Base-by-base conservation (phyloP, 352 stramenopile species). In the Pythium aquatile region DNA sequence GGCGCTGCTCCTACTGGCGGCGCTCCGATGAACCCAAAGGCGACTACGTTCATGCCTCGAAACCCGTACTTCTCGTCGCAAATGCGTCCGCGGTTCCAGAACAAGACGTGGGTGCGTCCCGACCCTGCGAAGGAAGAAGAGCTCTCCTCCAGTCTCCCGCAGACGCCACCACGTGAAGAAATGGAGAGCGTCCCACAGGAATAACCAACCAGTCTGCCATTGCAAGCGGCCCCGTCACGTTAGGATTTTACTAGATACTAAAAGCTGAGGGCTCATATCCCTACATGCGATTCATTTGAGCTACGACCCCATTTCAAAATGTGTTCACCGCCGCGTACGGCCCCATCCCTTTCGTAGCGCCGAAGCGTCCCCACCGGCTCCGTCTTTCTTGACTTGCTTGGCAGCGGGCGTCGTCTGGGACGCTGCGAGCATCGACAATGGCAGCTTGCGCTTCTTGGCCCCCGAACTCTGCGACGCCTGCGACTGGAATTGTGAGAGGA, bases 81-180 rank as follows among this genome's bases (percentile, higher is more conserved):
- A 55, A 90, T 90, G 78, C 82, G 86, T 2, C 86, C 86, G 16
- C 79, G 81, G 14, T 95, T 95, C 69, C 86, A 95, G 68, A 95
- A 95, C 78, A 92, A 91, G 75, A 93, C 84, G 8, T 95, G 86
- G 86, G 84, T 95, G 47, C 81, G 86, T 62, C 81, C 75, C 28
- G 86, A 95, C 16, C 58, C 79, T 40, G 76, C 71, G 0, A 83
- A 92, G 63, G 84, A 93, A 39, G 81, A 90, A 59, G 81, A 90
- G 52, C 68, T 95, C 14, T 87, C 77, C 48, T 79, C 80, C 9
- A 93, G 78, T 65, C 71, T 95, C 13, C 86, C 86, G 3, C 81
- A 87, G 61, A 95, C 86, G 17, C 86, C 84, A 24, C 84, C 82
- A 7, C 75, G 77, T 35, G 79, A 91, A 57, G 63, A 81, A 33